Conservation (phyloP, 805 yeast species). For the Hanseniaspora valbyensis region DNA sequence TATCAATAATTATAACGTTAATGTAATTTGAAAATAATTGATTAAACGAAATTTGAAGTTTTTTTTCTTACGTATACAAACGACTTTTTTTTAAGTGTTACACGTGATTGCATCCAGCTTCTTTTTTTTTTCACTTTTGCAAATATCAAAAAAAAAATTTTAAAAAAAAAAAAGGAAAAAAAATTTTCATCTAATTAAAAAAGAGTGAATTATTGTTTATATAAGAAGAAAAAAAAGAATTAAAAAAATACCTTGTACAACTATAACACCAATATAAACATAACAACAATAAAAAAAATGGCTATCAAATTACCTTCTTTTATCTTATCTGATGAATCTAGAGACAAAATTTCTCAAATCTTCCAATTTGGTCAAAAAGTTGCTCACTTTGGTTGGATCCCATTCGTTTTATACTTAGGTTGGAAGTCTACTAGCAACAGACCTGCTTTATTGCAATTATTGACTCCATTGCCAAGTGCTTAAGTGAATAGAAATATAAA, state of each 20-base stretch:
- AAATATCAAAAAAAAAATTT: too few relatives aligned
- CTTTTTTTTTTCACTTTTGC: too few relatives aligned
- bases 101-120: too few relatives aligned
- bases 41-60: not conserved
- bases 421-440: constrained; percentile 72
- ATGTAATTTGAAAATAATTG: not conserved
- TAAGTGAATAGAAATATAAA: constrained; percentile 13
- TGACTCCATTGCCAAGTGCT: constrained; percentile 32
- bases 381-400: constrained; percentile 95
- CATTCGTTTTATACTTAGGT: constrained; percentile 84
- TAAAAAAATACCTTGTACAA: not conserved
- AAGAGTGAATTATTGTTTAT: too few relatives aligned
- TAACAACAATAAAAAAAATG: constrained; percentile 18
- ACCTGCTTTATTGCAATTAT: constrained; percentile 56
- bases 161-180: not conserved
- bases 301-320: constrained; percentile 28
- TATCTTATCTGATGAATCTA: constrained; percentile 31
- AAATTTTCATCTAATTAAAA: too few relatives aligned
- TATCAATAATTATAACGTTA: not conserved
- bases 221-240: too few relatives aligned
- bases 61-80: not conserved
- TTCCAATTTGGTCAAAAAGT: constrained; percentile 73
- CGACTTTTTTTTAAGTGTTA: too few relatives aligned
- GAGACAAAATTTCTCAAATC: constrained; percentile 81
- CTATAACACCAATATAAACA: not conserved